phyloP scores from a whole-genome alignment of 2,329 filamentous ascomycete species.

The Colletotrichum endophyticum region DNA sequence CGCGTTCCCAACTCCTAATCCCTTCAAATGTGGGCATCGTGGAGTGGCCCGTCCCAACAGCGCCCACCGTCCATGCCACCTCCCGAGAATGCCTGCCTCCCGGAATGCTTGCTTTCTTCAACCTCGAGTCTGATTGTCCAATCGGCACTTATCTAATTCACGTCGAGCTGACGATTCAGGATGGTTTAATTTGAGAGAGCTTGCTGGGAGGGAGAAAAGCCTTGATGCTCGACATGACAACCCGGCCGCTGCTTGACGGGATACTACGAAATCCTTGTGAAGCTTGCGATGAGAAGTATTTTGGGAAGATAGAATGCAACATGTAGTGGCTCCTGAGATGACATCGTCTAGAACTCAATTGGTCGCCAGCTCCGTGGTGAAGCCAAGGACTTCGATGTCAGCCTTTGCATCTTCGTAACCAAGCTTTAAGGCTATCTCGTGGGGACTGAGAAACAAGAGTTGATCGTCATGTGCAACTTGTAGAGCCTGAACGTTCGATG shows the following conservation, averaged over 20 bases:
- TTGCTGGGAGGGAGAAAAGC: neutral
- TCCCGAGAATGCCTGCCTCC: neutral
- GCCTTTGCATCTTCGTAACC: neutral
- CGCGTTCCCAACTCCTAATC: neutral
- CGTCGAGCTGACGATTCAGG: neutral
- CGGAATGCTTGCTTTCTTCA: neutral
- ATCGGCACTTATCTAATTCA: neutral
- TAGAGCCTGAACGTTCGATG: neutral
- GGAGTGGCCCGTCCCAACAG: neutral
- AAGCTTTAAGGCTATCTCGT: neutral
- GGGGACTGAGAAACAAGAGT: neutral
- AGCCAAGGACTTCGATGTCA: neutral
- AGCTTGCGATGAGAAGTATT: neutral
- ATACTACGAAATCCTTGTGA: neutral
- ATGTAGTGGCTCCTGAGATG: neutral
- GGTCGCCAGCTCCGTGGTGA: neutral
- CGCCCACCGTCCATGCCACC: neutral
- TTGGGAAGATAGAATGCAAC: neutral
- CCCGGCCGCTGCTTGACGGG: neutral
- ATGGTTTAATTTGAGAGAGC: neutral
- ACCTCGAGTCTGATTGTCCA: neutral
- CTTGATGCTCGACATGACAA: neutral
- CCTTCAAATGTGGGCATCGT: neutral
- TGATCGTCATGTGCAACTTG: neutral
- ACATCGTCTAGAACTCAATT: neutral